Conservation (phyloP, 1,139 yeast genomes). For the Saccharomycopsis hybrid region DNA sequence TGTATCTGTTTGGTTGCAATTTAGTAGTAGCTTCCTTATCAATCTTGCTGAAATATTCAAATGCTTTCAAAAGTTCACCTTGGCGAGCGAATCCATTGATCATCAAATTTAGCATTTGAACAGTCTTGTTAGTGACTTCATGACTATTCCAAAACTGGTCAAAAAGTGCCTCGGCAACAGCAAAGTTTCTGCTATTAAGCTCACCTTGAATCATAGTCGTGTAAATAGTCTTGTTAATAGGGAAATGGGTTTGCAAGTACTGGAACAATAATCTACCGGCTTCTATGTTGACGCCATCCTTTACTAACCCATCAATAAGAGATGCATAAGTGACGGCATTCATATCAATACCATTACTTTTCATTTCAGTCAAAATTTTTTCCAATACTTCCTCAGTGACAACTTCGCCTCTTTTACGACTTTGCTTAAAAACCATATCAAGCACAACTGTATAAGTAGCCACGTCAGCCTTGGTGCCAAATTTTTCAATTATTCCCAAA, state of each 20-base stretch:
- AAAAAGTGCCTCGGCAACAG: conserved; percentile 45
- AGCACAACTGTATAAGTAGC: conserved; percentile 62
- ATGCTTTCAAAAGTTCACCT: conserved; percentile 36
- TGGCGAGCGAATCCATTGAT: conserved; percentile 40
- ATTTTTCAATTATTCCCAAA: conserved; percentile 31
- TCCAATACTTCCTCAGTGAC: conserved; percentile 36
- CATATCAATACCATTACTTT: conserved; percentile 35
- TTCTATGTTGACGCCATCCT: conserved; percentile 39
- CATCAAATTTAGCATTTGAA: conserved; percentile 55
- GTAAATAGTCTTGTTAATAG: conserved; percentile 35
- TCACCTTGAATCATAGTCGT: conserved; percentile 58
- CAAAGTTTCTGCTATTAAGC: conserved; percentile 42
- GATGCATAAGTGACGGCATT: conserved; percentile 49
- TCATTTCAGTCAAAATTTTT: conserved; percentile 40
- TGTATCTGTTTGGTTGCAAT: conserved; percentile 43
- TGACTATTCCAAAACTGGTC: conserved; percentile 30
- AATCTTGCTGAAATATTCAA: conserved; percentile 33
- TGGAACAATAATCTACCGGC: conserved; percentile 50
- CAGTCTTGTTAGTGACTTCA: conserved; percentile 29
- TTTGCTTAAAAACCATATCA: conserved; percentile 46
- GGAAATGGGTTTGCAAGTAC: conserved; percentile 32
- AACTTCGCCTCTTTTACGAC: conserved; percentile 38
- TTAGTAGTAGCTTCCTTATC: conserved; percentile 23
- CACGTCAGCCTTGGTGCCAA: conserved; percentile 50
- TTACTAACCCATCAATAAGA: conserved; percentile 51